A percentile compares a stretch with the other conserved stretches of the same genome.
These are phyloP conservation scores for Pleurotus djamor DNA, from an alignment of 768 basidiomycete species.

Conservation along the genomic window DNA sequence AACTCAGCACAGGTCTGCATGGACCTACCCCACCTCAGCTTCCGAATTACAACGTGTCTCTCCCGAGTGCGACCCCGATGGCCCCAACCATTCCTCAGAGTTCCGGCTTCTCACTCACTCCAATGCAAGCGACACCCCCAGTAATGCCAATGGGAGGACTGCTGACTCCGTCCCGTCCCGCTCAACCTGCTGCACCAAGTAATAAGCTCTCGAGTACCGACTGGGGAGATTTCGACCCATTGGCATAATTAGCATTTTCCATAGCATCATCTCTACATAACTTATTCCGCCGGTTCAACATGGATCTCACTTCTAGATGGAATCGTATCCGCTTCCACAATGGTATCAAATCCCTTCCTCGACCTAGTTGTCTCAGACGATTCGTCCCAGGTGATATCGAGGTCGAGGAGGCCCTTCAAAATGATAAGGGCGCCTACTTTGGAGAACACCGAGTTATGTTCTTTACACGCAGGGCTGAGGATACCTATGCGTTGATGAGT, in stretches of 20 bases:
- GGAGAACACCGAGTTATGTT: constrained; percentile 70
- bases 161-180: constrained; percentile 62
- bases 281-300: constrained; percentile 35
- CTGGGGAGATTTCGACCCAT: constrained; percentile 84
- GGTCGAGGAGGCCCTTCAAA: constrained; percentile 56
- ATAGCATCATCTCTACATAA: constrained; percentile 2
- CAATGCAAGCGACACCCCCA: constrained; percentile 19
- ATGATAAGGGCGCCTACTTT: constrained; percentile 75
- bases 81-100: constrained; percentile 13
- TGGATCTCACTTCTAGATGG: constrained; percentile 39
- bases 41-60: constrained; percentile 14
- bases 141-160: constrained; percentile 39
- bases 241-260: constrained; percentile 34
- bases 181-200: constrained; percentile 45
- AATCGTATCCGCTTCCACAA: constrained; percentile 52
- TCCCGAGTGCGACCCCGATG: constrained; percentile 13
- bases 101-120: constrained; percentile 15
- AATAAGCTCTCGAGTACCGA: constrained; percentile 61
- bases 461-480: constrained; percentile 60
- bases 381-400: constrained; percentile 32
- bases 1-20: background rate
- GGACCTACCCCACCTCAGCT: constrained; percentile 2
- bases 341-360: constrained; percentile 40
- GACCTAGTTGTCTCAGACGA: constrained; percentile 30
- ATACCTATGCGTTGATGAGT: constrained; percentile 46